phyloP scores from a whole-genome alignment of 441 rosid genomes.

The Capsella rubella region DNA sequence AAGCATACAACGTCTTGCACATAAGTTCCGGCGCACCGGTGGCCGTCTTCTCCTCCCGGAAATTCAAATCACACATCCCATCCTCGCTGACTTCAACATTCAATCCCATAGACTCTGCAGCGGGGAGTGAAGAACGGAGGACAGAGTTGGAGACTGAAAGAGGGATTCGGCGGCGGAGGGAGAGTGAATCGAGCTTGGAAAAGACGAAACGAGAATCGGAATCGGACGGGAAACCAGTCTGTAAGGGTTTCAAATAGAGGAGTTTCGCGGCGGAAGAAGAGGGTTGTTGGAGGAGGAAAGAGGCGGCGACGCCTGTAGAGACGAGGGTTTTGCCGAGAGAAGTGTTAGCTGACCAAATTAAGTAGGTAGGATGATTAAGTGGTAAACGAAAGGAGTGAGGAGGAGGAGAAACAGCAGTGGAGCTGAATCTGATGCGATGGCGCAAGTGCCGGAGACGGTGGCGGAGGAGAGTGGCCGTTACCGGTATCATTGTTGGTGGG shows the following conservation, averaged over 20 bases:
- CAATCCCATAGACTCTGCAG: constrained; percentile 47
- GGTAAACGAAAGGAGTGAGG: constrained; percentile 50
- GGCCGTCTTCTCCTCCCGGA: constrained; percentile 50
- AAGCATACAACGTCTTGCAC: constrained; percentile 81
- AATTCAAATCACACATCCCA: constrained; percentile 60
- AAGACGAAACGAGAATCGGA: constrained; percentile 86
- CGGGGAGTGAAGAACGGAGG: constrained; percentile 62
- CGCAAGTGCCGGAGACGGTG: constrained; percentile 39
- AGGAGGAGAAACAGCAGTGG: constrained; percentile 28
- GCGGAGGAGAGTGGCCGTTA: constrained; percentile 36
- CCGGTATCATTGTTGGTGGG: constrained; percentile 32
- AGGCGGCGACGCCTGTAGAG: constrained; percentile 86
- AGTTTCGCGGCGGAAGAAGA: constrained; percentile 51
- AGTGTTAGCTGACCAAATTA: constrained; percentile 90
- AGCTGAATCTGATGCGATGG: constrained; percentile 36
- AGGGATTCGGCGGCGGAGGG: constrained; percentile 51
- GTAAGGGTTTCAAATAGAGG: constrained; percentile 82
- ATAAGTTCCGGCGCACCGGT: constrained; percentile 52
- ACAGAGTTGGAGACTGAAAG: constrained; percentile 61
- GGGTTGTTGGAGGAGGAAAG: constrained; percentile 63
- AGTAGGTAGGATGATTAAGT: constrained; percentile 72
- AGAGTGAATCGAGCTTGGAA: constrained; percentile 66
- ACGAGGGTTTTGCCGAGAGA: constrained; percentile 95
- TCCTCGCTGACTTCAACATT: constrained; percentile 15
- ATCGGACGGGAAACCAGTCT: constrained; percentile 91